Conservation (phyloP, 129 eudicot genomes). For the Flaveria bidentis region DNA sequence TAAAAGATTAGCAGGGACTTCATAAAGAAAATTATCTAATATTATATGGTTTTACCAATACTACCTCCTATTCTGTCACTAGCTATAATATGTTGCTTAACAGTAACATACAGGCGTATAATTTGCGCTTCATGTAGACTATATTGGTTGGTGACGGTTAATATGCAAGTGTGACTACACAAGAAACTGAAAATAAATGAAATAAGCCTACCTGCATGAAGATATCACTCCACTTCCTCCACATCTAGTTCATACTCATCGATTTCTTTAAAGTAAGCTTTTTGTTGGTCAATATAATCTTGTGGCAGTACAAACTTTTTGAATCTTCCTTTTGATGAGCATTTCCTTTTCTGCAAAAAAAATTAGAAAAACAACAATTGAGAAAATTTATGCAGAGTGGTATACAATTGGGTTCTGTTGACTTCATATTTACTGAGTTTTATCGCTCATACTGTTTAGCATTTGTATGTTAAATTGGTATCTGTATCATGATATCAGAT, state of each 20-base stretch:
- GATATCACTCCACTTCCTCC: conserved; percentile 43
- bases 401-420: neutral
- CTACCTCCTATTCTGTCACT: conserved; percentile 8
- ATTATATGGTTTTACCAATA: conserved; percentile 15
- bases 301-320: conserved; percentile 37
- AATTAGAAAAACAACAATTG: neutral
- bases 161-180: conserved; percentile 30
- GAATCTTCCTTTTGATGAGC: conserved; percentile 33
- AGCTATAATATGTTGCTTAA: conserved; percentile 11
- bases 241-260: conserved; percentile 67
- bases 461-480: neutral
- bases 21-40: conserved; percentile 2
- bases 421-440: no score
- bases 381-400: neutral
- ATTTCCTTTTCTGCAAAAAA: conserved; percentile 50
- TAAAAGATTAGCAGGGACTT: neutral
- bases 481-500: neutral
- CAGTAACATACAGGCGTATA: neutral
- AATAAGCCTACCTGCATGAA: conserved; percentile 16
- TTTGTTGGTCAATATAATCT: conserved; percentile 62
- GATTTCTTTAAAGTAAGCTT: conserved; percentile 64
- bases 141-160: neutral
- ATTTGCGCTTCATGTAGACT: conserved; percentile 8
- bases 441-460: neutral
- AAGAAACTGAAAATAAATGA: conserved; percentile 13